These are phyloP conservation scores for Fermentozyma sake DNA, from an alignment of 1,139 yeast genomes.

Conservation along the genomic window DNA sequence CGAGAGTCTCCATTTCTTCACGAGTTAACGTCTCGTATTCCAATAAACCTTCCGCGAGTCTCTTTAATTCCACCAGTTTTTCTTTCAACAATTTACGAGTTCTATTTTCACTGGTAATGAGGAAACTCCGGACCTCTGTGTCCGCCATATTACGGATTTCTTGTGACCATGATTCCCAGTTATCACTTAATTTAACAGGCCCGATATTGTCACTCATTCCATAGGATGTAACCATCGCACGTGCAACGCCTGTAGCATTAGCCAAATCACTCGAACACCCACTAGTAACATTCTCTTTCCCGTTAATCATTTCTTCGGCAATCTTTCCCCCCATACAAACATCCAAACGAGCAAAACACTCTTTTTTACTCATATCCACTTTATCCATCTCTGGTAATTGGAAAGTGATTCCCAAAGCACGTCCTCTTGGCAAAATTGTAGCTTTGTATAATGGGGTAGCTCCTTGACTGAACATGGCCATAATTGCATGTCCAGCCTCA, in stretches of 20 bases:
- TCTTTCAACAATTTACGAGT: constrained; percentile 65
- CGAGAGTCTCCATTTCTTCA: constrained; percentile 85
- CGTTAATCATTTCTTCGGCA: constrained; percentile 91
- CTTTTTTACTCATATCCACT: constrained; percentile 85
- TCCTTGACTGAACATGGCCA: constrained; percentile 94
- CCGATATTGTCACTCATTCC: constrained; percentile 97
- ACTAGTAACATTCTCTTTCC: constrained; percentile 87
- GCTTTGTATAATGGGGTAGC: constrained; percentile 97
- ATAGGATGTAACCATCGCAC: constrained; percentile 94
- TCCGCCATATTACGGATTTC: constrained; percentile 86
- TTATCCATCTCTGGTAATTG: constrained; percentile 98
- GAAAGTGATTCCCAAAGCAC: constrained; percentile 94
- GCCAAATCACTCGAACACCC: constrained; percentile 92
- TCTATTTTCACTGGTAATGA: constrained; percentile 73
- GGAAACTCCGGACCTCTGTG: constrained; percentile 74
- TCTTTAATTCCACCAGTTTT: constrained; percentile 65
- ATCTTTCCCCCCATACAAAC: constrained; percentile 99
- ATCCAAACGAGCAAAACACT: constrained; percentile 86
- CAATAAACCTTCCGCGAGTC: constrained; percentile 88
- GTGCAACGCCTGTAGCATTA: constrained; percentile 86
- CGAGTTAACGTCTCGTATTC: constrained; percentile 93
- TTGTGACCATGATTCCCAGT: constrained; percentile 95
- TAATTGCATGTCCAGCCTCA: constrained; percentile 98
- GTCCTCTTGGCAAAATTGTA: constrained; percentile 92
- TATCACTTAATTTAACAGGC: constrained; percentile 80